Evolutionary conservation across 441 rosid genomes (phyloP).

Genomic region (Gossypium schwendimanii): DNA sequence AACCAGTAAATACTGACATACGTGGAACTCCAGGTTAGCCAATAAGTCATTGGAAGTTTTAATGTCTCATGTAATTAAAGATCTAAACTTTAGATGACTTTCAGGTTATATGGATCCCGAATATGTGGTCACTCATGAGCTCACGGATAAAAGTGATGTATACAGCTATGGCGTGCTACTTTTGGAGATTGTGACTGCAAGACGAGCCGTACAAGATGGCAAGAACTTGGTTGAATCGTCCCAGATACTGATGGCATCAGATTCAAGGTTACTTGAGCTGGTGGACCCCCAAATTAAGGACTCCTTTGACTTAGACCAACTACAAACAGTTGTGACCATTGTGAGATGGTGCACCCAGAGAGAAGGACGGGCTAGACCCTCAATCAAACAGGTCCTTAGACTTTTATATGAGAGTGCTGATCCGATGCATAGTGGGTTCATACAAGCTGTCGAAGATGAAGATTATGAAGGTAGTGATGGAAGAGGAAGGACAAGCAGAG

Average conservation of each 20-base stretch:
- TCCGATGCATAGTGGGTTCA: conserved; percentile 65
- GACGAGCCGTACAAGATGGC: conserved; percentile 67
- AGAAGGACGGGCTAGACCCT: conserved; percentile 75
- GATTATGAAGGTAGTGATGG: conserved; percentile 61
- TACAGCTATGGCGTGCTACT: conserved; percentile 90
- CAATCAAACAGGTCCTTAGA: conserved; percentile 79
- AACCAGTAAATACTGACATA: conserved; percentile 77
- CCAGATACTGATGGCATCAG: conserved; percentile 50
- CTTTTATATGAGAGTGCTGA: conserved; percentile 80
- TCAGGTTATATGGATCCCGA: conserved; percentile 98
- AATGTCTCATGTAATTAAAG: conserved; percentile 3
- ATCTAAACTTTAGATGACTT: conserved; percentile 15
- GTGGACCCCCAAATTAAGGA: conserved; percentile 60
- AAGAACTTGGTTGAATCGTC: conserved; percentile 75
- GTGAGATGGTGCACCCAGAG: conserved; percentile 88
- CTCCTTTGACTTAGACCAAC: conserved; percentile 64
- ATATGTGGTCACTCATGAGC: conserved; percentile 73
- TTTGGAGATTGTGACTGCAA: conserved; percentile 71
- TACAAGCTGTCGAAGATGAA: conserved; percentile 58
- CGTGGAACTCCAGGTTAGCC: conserved; percentile 92
- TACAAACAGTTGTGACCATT: conserved; percentile 50
- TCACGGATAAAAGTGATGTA: conserved; percentile 84
- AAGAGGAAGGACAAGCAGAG: conserved; percentile 58
- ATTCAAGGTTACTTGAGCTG: conserved; percentile 47
- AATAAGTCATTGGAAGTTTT: conserved; percentile 9